Conservation (phyloP, 441 rosid genomes). For the Daphne laureola region DNA sequence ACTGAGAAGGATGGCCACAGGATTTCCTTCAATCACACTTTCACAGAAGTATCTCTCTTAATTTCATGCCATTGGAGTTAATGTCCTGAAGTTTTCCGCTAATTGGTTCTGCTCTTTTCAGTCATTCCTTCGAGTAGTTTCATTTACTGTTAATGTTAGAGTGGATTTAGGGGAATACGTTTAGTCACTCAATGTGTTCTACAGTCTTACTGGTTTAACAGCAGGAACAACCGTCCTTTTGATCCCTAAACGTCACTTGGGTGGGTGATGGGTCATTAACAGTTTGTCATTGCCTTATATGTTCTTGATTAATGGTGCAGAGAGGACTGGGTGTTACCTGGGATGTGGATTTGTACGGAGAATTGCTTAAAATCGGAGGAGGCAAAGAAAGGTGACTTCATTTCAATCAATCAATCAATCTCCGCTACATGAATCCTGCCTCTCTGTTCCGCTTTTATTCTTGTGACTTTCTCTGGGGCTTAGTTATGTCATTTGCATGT, state of each 20-base stretch:
- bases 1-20: slow-evolving; percentile 94
- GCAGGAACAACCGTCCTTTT: not conserved
- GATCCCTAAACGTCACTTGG: no score
- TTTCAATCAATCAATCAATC: no score
- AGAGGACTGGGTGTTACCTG: slow-evolving; percentile 76
- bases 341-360: slow-evolving; percentile 91
- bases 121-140: not conserved
- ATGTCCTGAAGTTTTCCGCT: not conserved
- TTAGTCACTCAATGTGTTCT: not conserved
- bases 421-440: no score
- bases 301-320: slow-evolving; percentile 24
- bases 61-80: slow-evolving; percentile 4
- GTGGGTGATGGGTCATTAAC: no score
- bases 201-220: not conserved
- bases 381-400: slow-evolving; percentile 95
- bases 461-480: slow-evolving; percentile 21
- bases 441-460: no score
- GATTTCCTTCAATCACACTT: slow-evolving; percentile 92
- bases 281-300: no score
- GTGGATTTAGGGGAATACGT: no score
- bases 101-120: not conserved
- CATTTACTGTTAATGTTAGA: not conserved
- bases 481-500: not conserved
- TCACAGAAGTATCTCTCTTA: slow-evolving; percentile 45
- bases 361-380: slow-evolving; percentile 89